These are phyloP conservation scores for Candida corydali DNA, from an alignment of 805 yeast species.

Conservation along the genomic window DNA sequence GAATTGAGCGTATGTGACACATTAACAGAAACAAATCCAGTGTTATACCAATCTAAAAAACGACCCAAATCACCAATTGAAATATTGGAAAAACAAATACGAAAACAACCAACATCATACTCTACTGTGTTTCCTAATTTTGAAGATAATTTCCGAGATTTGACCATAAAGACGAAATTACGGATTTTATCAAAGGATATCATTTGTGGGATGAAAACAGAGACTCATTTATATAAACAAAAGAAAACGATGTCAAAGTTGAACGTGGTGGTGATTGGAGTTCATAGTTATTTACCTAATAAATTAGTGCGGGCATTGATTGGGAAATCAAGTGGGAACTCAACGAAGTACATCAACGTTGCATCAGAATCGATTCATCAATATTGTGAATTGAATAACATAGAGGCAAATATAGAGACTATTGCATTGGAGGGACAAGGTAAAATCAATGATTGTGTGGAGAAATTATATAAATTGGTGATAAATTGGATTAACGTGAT, in stretches of 20 bases:
- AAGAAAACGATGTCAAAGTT: constrained; percentile 7
- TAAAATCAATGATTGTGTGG: constrained; percentile 24
- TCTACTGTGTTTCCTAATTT: constrained; percentile 14
- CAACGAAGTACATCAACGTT: constrained; percentile 22
- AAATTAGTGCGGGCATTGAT: constrained; percentile 33
- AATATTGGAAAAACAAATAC: constrained; percentile 8
- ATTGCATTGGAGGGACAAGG: constrained; percentile 42
- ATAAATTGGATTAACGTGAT: constrained; percentile 30
- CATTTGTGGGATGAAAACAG: constrained; percentile 18
- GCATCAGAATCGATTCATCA: constrained; percentile 25
- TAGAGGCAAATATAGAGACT: constrained; percentile 23
- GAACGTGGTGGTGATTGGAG: constrained; percentile 28
- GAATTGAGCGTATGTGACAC: constrained; percentile 36
- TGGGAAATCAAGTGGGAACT: constrained; percentile 35
- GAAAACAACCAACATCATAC: neutral
- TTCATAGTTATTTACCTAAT: constrained; percentile 39
- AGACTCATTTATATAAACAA: constrained; percentile 22
- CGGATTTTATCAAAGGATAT: constrained; percentile 21
- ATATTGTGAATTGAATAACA: constrained; percentile 19
- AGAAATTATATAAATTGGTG: constrained; percentile 20
- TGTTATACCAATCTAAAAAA: constrained; percentile 25
- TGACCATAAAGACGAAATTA: constrained; percentile 19
- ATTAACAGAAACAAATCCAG: constrained; percentile 29
- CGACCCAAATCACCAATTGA: constrained; percentile 34
- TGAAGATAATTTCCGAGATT: constrained; percentile 19